These are phyloP conservation scores for Talaromyces marneffei DNA, from an alignment of 2,329 filamentous ascomycete genomes.

Conservation along the genomic window DNA sequence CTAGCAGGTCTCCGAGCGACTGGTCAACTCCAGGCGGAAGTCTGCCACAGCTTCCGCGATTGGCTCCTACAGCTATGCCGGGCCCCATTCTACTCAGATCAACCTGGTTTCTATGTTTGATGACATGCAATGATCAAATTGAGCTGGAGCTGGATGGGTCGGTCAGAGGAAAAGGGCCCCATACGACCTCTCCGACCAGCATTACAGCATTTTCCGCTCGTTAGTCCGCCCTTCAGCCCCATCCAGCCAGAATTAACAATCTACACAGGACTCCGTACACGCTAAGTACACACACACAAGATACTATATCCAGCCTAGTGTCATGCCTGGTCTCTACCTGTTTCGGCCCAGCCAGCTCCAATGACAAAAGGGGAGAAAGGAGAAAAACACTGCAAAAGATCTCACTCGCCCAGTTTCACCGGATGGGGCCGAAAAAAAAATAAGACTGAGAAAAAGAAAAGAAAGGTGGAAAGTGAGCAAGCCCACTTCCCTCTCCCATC, in stretches of 20 bases:
- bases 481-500: constrained; percentile 4
- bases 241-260: background rate
- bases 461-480: background rate
- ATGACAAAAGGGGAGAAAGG: constrained; percentile 1
- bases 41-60: constrained; percentile 15
- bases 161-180: constrained; percentile 9
- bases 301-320: constrained; percentile 10
- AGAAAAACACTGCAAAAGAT: background rate
- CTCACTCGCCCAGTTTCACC: constrained; percentile 3
- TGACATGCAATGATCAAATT: constrained; percentile 7
- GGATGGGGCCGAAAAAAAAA: constrained; percentile 3
- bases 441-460: constrained; percentile 3
- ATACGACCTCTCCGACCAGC: constrained; percentile 13
- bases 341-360: constrained; percentile 8
- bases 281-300: constrained; percentile 3
- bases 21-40: constrained; percentile 14
- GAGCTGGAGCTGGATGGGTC: constrained; percentile 1
- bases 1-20: constrained; percentile 14
- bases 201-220: constrained; percentile 6
- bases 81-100: constrained; percentile 7
- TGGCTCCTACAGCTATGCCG: constrained; percentile 9
- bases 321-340: constrained; percentile 5
- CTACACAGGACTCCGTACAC: background rate
- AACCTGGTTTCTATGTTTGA: constrained; percentile 11
- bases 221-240: constrained; percentile 8